Percentiles rank a stretch among this genome's conserved stretches.
These are phyloP conservation scores for Adenanthera pavonina DNA, from an alignment of 306 rosid genomes.

Conservation along the genomic window DNA sequence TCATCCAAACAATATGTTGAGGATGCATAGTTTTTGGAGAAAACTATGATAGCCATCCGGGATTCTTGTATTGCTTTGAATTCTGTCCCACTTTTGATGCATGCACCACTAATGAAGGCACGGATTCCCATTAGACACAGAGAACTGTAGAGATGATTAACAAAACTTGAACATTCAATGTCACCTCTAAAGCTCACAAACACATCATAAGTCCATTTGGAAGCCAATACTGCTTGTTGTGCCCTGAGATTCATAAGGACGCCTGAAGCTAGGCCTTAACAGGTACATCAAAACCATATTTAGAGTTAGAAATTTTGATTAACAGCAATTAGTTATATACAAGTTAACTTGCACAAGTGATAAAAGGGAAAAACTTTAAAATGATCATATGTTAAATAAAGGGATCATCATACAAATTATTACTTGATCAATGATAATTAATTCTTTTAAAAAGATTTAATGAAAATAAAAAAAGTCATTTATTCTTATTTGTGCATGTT, in stretches of 20 bases:
- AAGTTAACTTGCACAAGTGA: background rate
- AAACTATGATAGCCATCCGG: background rate
- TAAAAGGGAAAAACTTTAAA: background rate
- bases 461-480: no score
- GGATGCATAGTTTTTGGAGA: background rate
- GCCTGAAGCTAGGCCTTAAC: no score
- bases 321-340: no score
- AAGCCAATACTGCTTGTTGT: background rate
- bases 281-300: no score
- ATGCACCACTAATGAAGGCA: background rate
- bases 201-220: background rate
- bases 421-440: no score
- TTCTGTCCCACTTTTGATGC: background rate
- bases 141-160: background rate
- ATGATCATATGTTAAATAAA: background rate
- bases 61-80: background rate
- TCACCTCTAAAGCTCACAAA: background rate
- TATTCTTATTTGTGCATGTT: no score
- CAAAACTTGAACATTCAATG: background rate
- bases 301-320: no score
- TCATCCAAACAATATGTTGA: background rate
- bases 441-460: no score
- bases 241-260: background rate
- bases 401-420: no score
- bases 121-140: fast-evolving